Evolutionary conservation across 2,329 filamentous ascomycete genomes (phyloP), one percentile per base, ranked within the genome.

Genomic region (Claviceps sp.): DNA sequence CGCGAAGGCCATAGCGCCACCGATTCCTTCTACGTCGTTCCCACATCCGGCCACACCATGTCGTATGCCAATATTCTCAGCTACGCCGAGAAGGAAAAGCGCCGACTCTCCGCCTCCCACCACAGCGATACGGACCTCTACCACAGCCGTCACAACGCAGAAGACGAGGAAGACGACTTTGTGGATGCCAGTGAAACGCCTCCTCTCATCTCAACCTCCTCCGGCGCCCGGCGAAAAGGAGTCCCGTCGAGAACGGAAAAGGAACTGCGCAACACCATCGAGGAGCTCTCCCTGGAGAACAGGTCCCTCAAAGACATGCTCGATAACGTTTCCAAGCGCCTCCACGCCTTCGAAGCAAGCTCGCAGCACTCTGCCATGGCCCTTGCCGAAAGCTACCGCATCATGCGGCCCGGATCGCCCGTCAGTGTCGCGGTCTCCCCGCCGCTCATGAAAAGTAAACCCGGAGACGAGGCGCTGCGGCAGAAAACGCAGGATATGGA

Each of bases 21-120:
- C 54, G 86, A 86, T 60, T 93, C 86, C 8, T 98, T 98, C 70
- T 97, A 96, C 65, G 86, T 97, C 1, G 93, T 98, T 1, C 93
- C 91, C 4, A 86, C 87, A 0, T 88, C 86, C 18, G 91, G 93
- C 5, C 89, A 91, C 57, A 96, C 89, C 2, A 85, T 90, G 55
- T 93, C 89, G 0, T 98, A 97, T 63, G 90, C 93, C 45, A 89
- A 86, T 56, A 96, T 98, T 50, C 72, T 95, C 20, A 84, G 74
- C 43, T 83, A 80, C 58, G 81, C 79, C 38, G 78, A 82, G 57
- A 84, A 84, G 60, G 81, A 84, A 63, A 81, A 78, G 63, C 73
- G 80, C 8, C 77, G 81, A 9, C 64, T 78, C 49, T 77, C 72
- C 24, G 74, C 75, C 6, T 77, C 76, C 2, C 60, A 71, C 7